Evolutionary conservation across 2,329 filamentous ascomycete species (phyloP).

Genomic region (Escovopsis sp.): DNA sequence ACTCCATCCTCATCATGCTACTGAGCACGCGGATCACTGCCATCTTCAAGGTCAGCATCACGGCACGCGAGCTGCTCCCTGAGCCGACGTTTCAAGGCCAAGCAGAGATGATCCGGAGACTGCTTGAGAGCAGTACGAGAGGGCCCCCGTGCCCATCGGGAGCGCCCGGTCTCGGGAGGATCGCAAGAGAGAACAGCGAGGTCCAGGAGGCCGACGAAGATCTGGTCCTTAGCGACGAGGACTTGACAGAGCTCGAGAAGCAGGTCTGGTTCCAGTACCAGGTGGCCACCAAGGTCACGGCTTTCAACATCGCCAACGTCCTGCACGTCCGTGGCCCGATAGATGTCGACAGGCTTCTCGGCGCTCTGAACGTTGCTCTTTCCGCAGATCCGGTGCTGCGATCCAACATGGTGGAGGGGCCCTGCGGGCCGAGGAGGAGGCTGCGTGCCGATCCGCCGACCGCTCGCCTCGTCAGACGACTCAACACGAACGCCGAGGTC

Average conservation of each 20-base stretch:
- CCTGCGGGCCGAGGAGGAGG: neutral
- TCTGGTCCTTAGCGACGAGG: neutral
- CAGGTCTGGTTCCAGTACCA: constrained; percentile 5
- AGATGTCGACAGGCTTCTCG: neutral
- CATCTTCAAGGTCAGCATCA: neutral
- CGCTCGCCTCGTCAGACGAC: neutral
- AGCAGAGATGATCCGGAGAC: neutral
- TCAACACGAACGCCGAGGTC: neutral
- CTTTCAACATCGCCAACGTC: constrained; percentile 4
- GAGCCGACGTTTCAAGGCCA: neutral
- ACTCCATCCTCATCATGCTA: constrained; percentile 1
- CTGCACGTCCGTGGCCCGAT: neutral
- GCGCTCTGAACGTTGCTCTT: neutral
- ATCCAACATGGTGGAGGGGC: neutral
- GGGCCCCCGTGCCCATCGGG: neutral
- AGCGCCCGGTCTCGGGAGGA: neutral
- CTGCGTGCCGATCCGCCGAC: neutral
- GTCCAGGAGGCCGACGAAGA: neutral
- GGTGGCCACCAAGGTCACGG: constrained; percentile 1
- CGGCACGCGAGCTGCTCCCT: neutral
- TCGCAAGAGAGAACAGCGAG: neutral
- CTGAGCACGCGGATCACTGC: neutral
- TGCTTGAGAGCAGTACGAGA: neutral
- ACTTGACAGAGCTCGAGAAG: constrained; percentile 2
- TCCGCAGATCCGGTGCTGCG: neutral